Base-by-base conservation (phyloP, 495 filamentous ascomycete genomes). In the Daldinia childiae region DNA sequence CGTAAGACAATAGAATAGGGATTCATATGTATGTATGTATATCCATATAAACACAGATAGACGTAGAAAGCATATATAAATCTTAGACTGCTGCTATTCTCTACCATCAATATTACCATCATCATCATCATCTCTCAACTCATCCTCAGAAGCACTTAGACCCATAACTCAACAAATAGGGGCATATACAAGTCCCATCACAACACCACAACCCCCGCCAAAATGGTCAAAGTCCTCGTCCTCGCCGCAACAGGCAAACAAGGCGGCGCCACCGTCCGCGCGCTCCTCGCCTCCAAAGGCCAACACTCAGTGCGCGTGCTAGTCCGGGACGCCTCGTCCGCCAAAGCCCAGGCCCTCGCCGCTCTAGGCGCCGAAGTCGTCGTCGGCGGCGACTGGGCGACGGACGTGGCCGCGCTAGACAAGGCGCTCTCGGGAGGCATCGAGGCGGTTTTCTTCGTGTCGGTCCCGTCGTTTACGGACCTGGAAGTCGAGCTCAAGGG, bases 211-310 rank as follows among this genome's bases (percentile, higher is more conserved):
- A 58, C 11, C 14, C n/a, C n/a, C 52, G 7, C 55, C 39, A 67
- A 36, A 38, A 72, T 72, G 69, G 64, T 62, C 54, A 74, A 80
- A 15, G 73, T 90, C 57, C 84, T 92, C 58, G 74, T 93, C 63
- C 87, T 89, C 29, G 89, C 90, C 19, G 91, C 89, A 6, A 93
- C 89, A 0, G 90, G 90, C 74, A 86, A 90, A 68, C 91, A 93
- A 78, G 91, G 92, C 59, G 84, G 88, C 36, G 81, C 87, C 6
- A 76, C 89, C 24, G 79, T 91, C 74, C 78, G 83, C 6, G 85
- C 82, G 36, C 86, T 93, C 21, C 79, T 90, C 19, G 43, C 72
- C 8, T n/a, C 64, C 52, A 24, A 51, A 5, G 32, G 66, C 17
- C 63, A 76, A 17, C 85, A 89, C 77, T 81, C 86, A 57, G 89